A percentile compares a stretch with the other conserved stretches of the same genome.
phyloP scores from a whole-genome alignment of 176 grass and related monocot genomes.

The Elymus sibiricus region DNA sequence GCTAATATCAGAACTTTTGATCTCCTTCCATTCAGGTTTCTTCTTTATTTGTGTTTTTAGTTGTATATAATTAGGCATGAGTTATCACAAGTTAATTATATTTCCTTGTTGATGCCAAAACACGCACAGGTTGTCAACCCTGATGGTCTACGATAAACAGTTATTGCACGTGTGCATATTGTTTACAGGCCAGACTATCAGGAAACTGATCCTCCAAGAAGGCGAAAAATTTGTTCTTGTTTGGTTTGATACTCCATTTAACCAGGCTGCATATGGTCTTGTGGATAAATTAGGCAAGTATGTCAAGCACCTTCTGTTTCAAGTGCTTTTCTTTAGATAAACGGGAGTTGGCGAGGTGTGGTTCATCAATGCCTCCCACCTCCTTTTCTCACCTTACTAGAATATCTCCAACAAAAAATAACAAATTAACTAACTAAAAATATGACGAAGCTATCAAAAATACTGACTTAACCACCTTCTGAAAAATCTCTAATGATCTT shows the following conservation, averaged over 20 bases:
- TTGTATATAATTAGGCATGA: neutral
- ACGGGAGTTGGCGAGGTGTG: neutral
- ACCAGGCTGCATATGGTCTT: conserved; percentile 92
- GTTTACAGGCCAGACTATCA: conserved; percentile 91
- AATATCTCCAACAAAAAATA: neutral
- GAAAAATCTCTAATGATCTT: neutral
- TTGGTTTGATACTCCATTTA: conserved; percentile 88
- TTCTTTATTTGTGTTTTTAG: conserved; percentile 19
- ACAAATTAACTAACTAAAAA: neutral
- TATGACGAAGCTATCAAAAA: neutral
- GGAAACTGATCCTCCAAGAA: conserved; percentile 96
- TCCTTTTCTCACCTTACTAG: neutral
- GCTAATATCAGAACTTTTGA: conserved; percentile 34
- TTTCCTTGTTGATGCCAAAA: conserved; percentile 23
- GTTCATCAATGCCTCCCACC: neutral
- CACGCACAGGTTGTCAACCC: conserved; percentile 42
- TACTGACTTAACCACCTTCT: neutral
- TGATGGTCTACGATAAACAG: conserved; percentile 78
- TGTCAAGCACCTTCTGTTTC: conserved; percentile 8
- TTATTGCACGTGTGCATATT: conserved; percentile 94
- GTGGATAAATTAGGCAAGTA: conserved; percentile 93
- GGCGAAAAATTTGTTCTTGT: conserved; percentile 95
- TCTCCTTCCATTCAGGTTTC: conserved; percentile 78
- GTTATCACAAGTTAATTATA: conserved; percentile 20
- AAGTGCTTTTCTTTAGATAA: conserved; percentile 19